These are phyloP conservation scores for Xylaria sp. DNA, from an alignment of 2,329 filamentous ascomycete genomes.

Conservation along the genomic window DNA sequence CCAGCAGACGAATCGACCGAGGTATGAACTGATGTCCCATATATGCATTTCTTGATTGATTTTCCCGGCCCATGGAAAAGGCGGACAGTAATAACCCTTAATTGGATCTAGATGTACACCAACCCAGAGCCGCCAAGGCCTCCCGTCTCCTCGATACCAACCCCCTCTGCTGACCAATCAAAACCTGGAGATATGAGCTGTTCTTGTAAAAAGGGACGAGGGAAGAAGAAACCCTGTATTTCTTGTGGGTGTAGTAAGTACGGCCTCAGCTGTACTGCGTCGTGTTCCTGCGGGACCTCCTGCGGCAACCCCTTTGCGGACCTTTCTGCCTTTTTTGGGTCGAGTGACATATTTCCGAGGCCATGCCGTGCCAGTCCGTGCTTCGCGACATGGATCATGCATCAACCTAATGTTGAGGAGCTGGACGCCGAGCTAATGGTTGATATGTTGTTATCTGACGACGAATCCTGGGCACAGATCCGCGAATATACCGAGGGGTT, in stretches of 20 bases:
- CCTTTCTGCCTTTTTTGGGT: conserved; percentile 42
- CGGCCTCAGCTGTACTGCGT: conserved; percentile 37
- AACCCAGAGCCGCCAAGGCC: conserved; percentile 33
- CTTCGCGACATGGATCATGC: conserved; percentile 44
- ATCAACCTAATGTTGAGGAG: conserved; percentile 44
- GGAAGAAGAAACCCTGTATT: conserved; percentile 43
- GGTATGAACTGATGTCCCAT: conserved; percentile 28
- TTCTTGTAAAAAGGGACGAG: conserved; percentile 43
- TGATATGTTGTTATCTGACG: conserved; percentile 43
- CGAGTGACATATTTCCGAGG: conserved; percentile 36
- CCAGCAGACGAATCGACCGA: conserved; percentile 42
- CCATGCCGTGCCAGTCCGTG: conserved; percentile 42
- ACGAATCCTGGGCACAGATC: conserved; percentile 41
- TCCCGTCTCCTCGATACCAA: conserved; percentile 35
- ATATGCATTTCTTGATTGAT: not conserved
- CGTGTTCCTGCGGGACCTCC: conserved; percentile 39
- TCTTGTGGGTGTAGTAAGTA: conserved; percentile 44
- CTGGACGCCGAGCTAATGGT: conserved; percentile 44
- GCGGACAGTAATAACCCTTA: conserved; percentile 14
- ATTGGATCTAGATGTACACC: conserved; percentile 35
- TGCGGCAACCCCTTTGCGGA: conserved; percentile 44
- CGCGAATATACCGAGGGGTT: conserved; percentile 38
- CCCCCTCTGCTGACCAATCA: conserved; percentile 36
- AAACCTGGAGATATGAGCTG: conserved; percentile 38
- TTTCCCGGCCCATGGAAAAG: not conserved